Percentiles rank a stretch among this genome's conserved stretches.
phyloP scores from a whole-genome alignment of 257 asterid species.

The Asclepias syriaca region DNA sequence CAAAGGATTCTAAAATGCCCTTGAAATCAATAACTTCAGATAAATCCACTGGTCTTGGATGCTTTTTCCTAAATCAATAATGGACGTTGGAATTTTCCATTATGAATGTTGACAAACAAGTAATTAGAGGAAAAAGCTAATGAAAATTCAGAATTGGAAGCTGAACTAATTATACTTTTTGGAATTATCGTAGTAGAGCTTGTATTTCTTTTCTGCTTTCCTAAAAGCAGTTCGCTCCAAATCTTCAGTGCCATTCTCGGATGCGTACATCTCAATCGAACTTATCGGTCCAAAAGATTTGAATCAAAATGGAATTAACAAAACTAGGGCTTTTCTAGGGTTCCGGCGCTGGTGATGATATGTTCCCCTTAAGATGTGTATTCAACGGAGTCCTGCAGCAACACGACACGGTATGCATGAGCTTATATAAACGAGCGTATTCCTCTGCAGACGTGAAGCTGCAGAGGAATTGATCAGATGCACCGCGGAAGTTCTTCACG shows the following conservation, averaged over 20 bases:
- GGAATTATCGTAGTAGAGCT: slow-evolving; percentile 65
- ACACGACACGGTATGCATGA: slow-evolving; percentile 90
- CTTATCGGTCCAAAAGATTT: background rate
- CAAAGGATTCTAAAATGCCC: slow-evolving; percentile 55
- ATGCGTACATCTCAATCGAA: slow-evolving; percentile 43
- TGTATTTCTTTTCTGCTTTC: slow-evolving; percentile 86
- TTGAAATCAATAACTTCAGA: slow-evolving; percentile 90
- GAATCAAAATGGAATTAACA: background rate
- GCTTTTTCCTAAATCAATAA: slow-evolving; percentile 46
- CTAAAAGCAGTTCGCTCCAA: slow-evolving; percentile 86
- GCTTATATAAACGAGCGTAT: slow-evolving; percentile 73
- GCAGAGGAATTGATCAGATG: background rate
- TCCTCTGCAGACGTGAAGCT: slow-evolving; percentile 27
- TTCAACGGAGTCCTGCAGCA: slow-evolving; percentile 82
- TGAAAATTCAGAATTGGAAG: background rate
- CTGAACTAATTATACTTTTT: slow-evolving; percentile 42
- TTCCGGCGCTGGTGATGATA: background rate
- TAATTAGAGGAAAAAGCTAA: background rate
- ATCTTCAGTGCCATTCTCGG: slow-evolving; percentile 47
- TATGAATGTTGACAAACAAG: background rate
- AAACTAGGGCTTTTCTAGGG: slow-evolving; percentile 7
- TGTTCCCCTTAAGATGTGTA: slow-evolving; percentile 32
- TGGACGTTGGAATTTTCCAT: background rate
- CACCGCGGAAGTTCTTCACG: background rate
- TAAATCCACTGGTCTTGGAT: slow-evolving; percentile 69